Conservation (phyloP, 1,139 yeast species). For the Trichomonascaceae sp. region DNA sequence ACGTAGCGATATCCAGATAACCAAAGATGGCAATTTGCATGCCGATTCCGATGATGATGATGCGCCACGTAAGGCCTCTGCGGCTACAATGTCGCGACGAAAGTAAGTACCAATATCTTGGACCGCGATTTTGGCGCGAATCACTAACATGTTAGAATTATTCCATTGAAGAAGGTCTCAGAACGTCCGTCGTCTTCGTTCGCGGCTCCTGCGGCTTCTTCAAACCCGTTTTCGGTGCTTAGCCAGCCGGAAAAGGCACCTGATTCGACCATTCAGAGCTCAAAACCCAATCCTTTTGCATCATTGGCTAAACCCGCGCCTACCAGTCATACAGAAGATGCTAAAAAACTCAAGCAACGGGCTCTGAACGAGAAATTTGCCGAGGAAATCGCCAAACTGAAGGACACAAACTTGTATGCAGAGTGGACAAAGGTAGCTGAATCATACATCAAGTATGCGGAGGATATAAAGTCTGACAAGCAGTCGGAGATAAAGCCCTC, state of each 20-base stretch:
- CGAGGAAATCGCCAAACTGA: conserved; percentile 42
- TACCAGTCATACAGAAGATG: conserved; percentile 5
- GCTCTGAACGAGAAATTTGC: conserved; percentile 68
- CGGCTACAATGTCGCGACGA: conserved; percentile 59
- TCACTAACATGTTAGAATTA: conserved; percentile 2
- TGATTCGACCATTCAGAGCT: background rate
- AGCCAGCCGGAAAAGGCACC: background rate
- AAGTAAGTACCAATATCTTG: conserved; percentile 32
- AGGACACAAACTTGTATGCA: conserved; percentile 44
- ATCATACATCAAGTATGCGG: conserved; percentile 56
- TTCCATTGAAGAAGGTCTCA: conserved; percentile 7
- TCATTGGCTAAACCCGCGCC: conserved; percentile 3
- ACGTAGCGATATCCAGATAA: conserved; percentile 21
- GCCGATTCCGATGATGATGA: conserved; percentile 39
- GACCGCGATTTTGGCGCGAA: background rate
- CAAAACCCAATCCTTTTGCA: conserved; percentile 8
- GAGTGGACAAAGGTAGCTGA: conserved; percentile 52
- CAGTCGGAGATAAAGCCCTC: background rate
- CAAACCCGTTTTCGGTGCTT: conserved; percentile 19
- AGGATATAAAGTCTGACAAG: conserved; percentile 35
- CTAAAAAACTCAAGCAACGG: conserved; percentile 18
- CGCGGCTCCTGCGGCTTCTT: conserved; percentile 8
- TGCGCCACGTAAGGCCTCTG: conserved; percentile 45
- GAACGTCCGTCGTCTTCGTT: conserved; percentile 6
- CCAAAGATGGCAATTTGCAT: conserved; percentile 32